These are phyloP conservation scores for Diaporthe sp. DNA, from an alignment of 2,329 filamentous ascomycete genomes.

Conservation along the genomic window DNA sequence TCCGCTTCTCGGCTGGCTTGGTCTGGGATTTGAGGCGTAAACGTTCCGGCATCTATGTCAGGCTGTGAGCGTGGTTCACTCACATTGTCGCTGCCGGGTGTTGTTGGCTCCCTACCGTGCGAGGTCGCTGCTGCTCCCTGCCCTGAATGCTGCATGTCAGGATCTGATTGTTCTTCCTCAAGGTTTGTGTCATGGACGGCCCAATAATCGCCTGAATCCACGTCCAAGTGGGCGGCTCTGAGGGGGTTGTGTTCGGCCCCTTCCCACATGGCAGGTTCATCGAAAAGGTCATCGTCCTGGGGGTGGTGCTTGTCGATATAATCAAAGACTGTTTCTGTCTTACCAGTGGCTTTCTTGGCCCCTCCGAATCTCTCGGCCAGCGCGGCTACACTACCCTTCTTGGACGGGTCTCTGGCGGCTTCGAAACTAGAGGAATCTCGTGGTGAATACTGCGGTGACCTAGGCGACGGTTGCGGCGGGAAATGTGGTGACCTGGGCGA, in stretches of 20 bases:
- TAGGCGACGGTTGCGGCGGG: constrained; percentile 39
- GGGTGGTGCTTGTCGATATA: constrained; percentile 56
- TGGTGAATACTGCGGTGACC: neutral
- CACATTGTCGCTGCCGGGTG: constrained; percentile 42
- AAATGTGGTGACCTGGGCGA: constrained; percentile 22
- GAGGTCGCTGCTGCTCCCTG: constrained; percentile 36
- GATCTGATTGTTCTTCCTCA: constrained; percentile 31
- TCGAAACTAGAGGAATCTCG: constrained; percentile 29
- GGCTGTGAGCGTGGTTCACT: constrained; percentile 42
- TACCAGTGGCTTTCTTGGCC: constrained; percentile 53
- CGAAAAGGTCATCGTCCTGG: constrained; percentile 59
- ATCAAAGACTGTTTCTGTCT: constrained; percentile 55
- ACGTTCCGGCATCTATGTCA: constrained; percentile 39
- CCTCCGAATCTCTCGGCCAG: constrained; percentile 54
- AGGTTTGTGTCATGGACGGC: constrained; percentile 39
- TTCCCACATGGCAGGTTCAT: constrained; percentile 61
- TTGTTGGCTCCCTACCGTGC: constrained; percentile 38
- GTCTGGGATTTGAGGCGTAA: constrained; percentile 40
- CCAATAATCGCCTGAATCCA: constrained; percentile 44
- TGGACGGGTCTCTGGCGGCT: constrained; percentile 23
- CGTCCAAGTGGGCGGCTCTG: constrained; percentile 46
- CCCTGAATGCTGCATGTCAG: constrained; percentile 39
- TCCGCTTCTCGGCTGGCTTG: constrained; percentile 43
- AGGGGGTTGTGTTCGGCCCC: constrained; percentile 56
- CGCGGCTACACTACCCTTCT: constrained; percentile 51